A percentile compares a stretch with the other conserved stretches of the same genome.
Evolutionary conservation across 2,329 filamentous ascomycete genomes (phyloP).

Genomic region (Nothophaeocryptopus gaeumannii): DNA sequence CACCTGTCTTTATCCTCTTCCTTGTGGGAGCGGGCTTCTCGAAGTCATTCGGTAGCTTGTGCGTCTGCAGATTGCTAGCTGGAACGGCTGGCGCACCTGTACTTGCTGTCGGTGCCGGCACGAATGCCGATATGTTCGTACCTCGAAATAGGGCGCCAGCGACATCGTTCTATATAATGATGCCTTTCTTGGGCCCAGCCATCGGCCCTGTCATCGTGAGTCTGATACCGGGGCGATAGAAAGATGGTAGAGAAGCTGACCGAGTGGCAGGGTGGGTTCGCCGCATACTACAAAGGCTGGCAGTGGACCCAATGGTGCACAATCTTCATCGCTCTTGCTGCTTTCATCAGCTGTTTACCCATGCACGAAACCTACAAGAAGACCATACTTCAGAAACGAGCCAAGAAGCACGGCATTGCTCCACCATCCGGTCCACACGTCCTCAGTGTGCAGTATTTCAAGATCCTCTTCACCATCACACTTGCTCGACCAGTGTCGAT

Average conservation of each 20-base stretch:
- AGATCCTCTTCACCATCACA: constrained; percentile 34
- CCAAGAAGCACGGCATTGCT: constrained; percentile 34
- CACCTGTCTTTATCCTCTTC: constrained; percentile 37
- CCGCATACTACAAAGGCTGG: constrained; percentile 42
- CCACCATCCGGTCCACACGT: constrained; percentile 22
- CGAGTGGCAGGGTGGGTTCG: constrained; percentile 38
- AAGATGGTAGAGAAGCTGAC: too few relatives aligned
- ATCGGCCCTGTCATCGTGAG: constrained; percentile 32
- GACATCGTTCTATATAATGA: constrained; percentile 39
- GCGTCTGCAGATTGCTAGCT: constrained; percentile 45
- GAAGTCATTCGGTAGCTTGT: constrained; percentile 23
- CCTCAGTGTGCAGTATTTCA: constrained; percentile 29
- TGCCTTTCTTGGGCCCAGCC: constrained; percentile 41
- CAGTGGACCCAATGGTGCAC: constrained; percentile 46
- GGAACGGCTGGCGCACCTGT: constrained; percentile 39
- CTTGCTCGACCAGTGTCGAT: constrained; percentile 35
- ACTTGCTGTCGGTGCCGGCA: constrained; percentile 44
- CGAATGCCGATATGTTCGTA: constrained; percentile 40
- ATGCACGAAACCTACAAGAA: constrained; percentile 58
- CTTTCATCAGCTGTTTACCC: constrained; percentile 40
- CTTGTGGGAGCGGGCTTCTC: constrained; percentile 32
- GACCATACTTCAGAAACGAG: constrained; percentile 39
- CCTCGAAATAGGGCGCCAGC: constrained; percentile 35
- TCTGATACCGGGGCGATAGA: neutral
- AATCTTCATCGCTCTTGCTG: constrained; percentile 40